Evolutionary conservation across 129 eudicot species (phyloP).

Genomic region (Silybum marianum): DNA sequence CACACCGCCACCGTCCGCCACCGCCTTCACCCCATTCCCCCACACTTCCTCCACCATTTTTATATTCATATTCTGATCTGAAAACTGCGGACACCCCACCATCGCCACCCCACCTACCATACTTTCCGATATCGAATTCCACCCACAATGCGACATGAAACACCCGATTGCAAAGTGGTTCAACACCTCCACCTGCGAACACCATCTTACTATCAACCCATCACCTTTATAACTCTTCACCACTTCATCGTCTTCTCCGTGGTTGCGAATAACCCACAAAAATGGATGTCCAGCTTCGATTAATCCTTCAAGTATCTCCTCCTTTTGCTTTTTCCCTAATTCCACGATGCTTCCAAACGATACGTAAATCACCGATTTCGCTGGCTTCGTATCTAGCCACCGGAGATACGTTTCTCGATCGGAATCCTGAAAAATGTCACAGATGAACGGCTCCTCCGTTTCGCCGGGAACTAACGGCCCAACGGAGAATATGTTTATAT

Average conservation of each 20-base stretch:
- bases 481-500: constrained; percentile 32
- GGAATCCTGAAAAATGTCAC: background rate
- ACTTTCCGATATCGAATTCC: constrained; percentile 74
- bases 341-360: constrained; percentile 65
- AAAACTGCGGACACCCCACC: constrained; percentile 50
- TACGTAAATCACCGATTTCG: constrained; percentile 50
- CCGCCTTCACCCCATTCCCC: constrained; percentile 51
- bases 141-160: constrained; percentile 72
- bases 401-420: constrained; percentile 25
- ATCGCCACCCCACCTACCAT: constrained; percentile 55
- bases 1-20: constrained; percentile 33
- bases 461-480: constrained; percentile 53
- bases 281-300: constrained; percentile 38
- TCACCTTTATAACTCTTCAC: constrained; percentile 7
- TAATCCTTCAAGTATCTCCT: constrained; percentile 46
- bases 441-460: background rate
- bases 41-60: constrained; percentile 65
- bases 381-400: constrained; percentile 48
- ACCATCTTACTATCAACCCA: constrained; percentile 66
- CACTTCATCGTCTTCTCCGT: constrained; percentile 16
- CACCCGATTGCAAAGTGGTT: constrained; percentile 59
- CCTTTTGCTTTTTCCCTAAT: constrained; percentile 38
- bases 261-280: constrained; percentile 51
- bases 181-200: constrained; percentile 66
- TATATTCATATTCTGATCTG: constrained; percentile 57